phyloP scores from a whole-genome alignment of 2,329 filamentous ascomycete species.

The Fonsecaea multimorphosa region DNA sequence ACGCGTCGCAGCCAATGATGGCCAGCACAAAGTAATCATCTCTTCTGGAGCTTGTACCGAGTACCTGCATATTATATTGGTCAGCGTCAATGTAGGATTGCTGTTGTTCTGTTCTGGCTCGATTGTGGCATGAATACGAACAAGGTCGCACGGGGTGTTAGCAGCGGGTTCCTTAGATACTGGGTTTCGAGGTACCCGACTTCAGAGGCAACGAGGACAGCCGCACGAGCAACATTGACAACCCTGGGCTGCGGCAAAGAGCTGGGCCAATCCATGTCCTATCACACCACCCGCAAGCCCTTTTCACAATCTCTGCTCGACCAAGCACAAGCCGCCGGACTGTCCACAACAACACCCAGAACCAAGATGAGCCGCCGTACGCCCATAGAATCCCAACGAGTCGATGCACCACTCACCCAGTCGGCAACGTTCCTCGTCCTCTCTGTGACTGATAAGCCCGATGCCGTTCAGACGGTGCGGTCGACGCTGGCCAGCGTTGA shows the following conservation, averaged over 20 bases:
- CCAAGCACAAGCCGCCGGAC: conserved; percentile 14
- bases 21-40: conserved; percentile 9
- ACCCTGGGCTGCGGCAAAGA: background rate
- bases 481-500: conserved; percentile 54
- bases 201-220: background rate
- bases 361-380: conserved; percentile 31
- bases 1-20: conserved; percentile 1
- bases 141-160: background rate
- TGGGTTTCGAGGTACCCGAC: background rate
- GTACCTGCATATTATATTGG: conserved; percentile 13
- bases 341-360: conserved; percentile 4
- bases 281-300: conserved; percentile 4
- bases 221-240: background rate
- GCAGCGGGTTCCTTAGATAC: conserved; percentile 1
- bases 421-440: conserved; percentile 63
- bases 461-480: conserved; percentile 51
- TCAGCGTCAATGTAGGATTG: conserved; percentile 5
- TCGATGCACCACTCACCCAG: conserved; percentile 60
- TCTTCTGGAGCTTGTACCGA: background rate
- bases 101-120: background rate
- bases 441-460: conserved; percentile 44
- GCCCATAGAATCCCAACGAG: conserved; percentile 52
- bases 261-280: background rate
- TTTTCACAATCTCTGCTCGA: conserved; percentile 16
- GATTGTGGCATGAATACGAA: conserved; percentile 21